Evolutionary conservation across 495 filamentous ascomycete species (phyloP), one percentile per base, ranked within the genome.

Genomic region (Neurospora hispaniola): DNA sequence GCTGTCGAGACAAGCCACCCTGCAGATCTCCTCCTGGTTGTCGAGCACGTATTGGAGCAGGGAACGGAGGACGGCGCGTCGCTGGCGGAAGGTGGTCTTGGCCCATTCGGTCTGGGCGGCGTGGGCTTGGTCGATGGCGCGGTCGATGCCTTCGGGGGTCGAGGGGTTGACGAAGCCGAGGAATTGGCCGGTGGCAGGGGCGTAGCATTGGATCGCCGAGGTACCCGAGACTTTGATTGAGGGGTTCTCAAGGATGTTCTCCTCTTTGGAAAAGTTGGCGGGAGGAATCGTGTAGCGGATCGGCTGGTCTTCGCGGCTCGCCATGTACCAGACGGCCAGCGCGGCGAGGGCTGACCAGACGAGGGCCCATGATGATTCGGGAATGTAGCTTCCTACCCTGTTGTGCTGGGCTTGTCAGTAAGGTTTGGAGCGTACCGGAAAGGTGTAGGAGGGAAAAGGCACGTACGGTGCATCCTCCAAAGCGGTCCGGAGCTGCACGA

Each of bases 1-100:
- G n/a, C 93, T 96, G 83, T 99, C 96, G 18, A 97, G 85, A 78
- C 94, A 98, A 69, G 94, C 94, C 31, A 92, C 89, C 16, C 88
- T 88, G 71, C 92, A 94, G 74, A 99, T 96, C 42, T 88, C 84
- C 70, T 97, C 92, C 80, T 97, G 94, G 81, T 98, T 92, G 72
- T 97, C 92, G 71, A 99, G 88, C 27, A 98, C 86, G 74, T 88
- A 90, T 84, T 92, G 93, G 70, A 96, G 84, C 75, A 99, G 81
- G 27, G 94, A 93, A 69, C 90, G 89, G 43, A 99, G 84, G 23
- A 98, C 92, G 78, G 87, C 90, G 75, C 93, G 86, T 69, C 96
- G 86, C 77, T 97, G 87, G 40, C 85, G 80, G 79, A 97, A 97
- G 0, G 88, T 90, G 0, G 96, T 96, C 66, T 84, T 85, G 0